Conservation (phyloP, 2,329 filamentous ascomycete genomes). For the Aspergillus flavus region DNA sequence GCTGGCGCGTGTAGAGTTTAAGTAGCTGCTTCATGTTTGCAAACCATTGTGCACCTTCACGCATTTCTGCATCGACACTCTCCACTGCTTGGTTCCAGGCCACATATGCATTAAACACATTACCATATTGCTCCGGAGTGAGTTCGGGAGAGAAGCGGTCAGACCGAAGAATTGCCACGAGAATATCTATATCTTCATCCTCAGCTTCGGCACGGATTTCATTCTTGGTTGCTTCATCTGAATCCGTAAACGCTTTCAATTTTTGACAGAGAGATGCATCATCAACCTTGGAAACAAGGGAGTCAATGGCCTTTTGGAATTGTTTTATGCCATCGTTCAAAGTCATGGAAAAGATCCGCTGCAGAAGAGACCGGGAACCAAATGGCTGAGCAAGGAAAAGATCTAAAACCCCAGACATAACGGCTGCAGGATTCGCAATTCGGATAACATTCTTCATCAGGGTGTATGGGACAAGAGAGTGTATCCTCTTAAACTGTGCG, state of each 20-base stretch:
- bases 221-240: conserved; percentile 73
- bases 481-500: conserved; percentile 89
- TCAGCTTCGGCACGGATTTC: conserved; percentile 73
- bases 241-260: conserved; percentile 75
- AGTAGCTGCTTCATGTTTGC: conserved; percentile 92
- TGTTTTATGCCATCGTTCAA: conserved; percentile 85
- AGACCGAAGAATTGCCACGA: conserved; percentile 81
- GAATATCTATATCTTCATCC: conserved; percentile 75
- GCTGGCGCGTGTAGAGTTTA: conserved; percentile 85
- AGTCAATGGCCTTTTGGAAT: conserved; percentile 85
- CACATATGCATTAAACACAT: conserved; percentile 90
- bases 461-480: conserved; percentile 90
- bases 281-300: conserved; percentile 74
- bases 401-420: conserved; percentile 95
- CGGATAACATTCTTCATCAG: conserved; percentile 96
- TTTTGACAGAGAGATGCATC: conserved; percentile 79
- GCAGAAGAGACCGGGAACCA: conserved; percentile 83
- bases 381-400: conserved; percentile 96
- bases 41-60: conserved; percentile 87
- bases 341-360: conserved; percentile 91
- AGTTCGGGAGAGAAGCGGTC: conserved; percentile 74
- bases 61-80: conserved; percentile 81
- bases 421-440: conserved; percentile 91
- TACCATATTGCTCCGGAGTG: conserved; percentile 73
- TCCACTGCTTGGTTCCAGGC: conserved; percentile 95